These are phyloP conservation scores for Cladophialophora exuberans DNA, from an alignment of 2,329 filamentous ascomycete species.

Conservation along the genomic window DNA sequence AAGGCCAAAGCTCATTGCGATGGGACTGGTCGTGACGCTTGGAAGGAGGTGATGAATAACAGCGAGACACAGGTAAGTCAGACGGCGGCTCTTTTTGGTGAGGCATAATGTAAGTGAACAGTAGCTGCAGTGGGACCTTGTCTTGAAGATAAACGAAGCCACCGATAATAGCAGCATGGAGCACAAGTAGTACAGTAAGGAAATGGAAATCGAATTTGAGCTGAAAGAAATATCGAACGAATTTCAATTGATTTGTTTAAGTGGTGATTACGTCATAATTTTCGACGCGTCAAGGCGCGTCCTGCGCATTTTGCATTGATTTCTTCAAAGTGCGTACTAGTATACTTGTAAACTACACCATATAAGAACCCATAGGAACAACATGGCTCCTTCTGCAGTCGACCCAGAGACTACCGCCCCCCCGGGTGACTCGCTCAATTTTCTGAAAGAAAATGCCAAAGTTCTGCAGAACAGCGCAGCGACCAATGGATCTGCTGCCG, in stretches of 20 bases:
- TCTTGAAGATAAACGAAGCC: no score
- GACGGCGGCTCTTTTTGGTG: no score
- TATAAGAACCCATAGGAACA: background rate
- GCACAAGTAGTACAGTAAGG: no score
- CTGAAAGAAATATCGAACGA: background rate
- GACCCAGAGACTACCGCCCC: slow-evolving; percentile 11
- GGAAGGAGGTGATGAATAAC: background rate
- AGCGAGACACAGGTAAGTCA: no score
- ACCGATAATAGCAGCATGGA: no score
- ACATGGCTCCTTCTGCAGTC: slow-evolving; percentile 30
- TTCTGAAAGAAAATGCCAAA: slow-evolving; percentile 32
- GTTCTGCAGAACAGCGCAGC: slow-evolving; percentile 6
- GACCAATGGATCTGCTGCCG: slow-evolving; percentile 4
- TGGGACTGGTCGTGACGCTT: background rate
- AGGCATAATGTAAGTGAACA: no score
- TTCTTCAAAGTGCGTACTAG: no score
- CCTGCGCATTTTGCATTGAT: no score
- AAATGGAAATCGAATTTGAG: background rate
- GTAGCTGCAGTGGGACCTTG: no score
- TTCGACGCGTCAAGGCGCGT: slow-evolving; percentile 16
- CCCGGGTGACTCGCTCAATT: slow-evolving; percentile 24
- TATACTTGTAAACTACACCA: no score
- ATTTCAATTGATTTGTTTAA: background rate
- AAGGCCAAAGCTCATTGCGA: background rate
- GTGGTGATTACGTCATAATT: background rate